A percentile compares a stretch with the other conserved stretches of the same genome.
Evolutionary conservation across 1,284 basidiomycete species (phyloP).

Genomic region (Porodaedalea pini): DNA sequence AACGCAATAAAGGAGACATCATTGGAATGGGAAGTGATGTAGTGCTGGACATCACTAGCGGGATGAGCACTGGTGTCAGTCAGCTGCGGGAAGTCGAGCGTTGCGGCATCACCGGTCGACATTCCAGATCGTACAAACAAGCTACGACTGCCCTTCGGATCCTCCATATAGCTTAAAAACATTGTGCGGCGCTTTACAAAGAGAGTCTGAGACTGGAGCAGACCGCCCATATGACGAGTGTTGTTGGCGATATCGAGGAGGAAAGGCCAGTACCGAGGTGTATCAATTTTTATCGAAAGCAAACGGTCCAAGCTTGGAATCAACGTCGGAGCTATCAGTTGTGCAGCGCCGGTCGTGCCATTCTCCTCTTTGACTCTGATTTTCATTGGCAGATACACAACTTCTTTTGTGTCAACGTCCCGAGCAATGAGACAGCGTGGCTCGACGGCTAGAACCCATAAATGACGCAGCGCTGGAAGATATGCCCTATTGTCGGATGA

Average conservation of each 20-base stretch:
- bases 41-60: constrained; percentile 71
- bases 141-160: constrained; percentile 88
- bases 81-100: constrained; percentile 77
- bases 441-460: constrained; percentile 95
- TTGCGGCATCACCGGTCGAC: constrained; percentile 71
- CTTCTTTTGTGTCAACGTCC: constrained; percentile 86
- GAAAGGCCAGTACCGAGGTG: constrained; percentile 92
- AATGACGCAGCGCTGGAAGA: constrained; percentile 88
- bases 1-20: constrained; percentile 73
- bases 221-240: constrained; percentile 61
- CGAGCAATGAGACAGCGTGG: constrained; percentile 88
- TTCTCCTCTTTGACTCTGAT: constrained; percentile 68
- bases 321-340: constrained; percentile 86
- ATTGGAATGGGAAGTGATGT: constrained; percentile 82
- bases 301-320: constrained; percentile 84
- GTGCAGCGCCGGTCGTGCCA: constrained; percentile 52
- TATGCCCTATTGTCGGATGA: constrained; percentile 89
- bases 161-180: constrained; percentile 88
- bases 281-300: constrained; percentile 79
- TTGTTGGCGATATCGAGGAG: constrained; percentile 71
- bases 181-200: constrained; percentile 91
- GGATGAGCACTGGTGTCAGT: constrained; percentile 62
- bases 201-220: constrained; percentile 76
- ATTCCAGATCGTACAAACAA: constrained; percentile 79
- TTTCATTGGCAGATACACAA: constrained; percentile 89